Base-by-base conservation (phyloP, 2,329 filamentous ascomycete genomes). In the Stachybotrys echinatus region DNA sequence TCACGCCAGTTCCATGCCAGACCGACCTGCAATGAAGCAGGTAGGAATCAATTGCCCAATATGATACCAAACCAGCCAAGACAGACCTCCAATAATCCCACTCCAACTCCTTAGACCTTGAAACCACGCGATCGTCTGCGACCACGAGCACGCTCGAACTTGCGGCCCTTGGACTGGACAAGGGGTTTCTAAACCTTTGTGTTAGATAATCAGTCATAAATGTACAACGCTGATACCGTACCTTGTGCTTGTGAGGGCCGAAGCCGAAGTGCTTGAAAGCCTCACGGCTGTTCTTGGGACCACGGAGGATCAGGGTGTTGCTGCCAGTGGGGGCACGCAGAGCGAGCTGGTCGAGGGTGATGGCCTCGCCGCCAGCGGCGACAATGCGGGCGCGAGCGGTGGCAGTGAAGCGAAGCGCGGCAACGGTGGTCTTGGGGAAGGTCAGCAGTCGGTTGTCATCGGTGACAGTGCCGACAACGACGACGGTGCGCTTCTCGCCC, bases 241-340 rank as follows among this genome's bases (percentile, higher is more conserved):
- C 89, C 88, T 97, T 99, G 87, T 95, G 81, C 76, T 85, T 92
- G 85, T 99, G 94, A 61, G 94, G 94, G 62, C 94, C 95, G 66
- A 99, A 88, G 72, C 95, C 94, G 73, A 99, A 99, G 82, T 99
- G 95, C 88, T 95, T 97, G 75, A 97, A 81, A 58, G 94, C 89
- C 85, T 99, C 94, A 72, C 94, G 87, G 65, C 90, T 75, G 79
- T 97, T 97, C 90, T 96, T 99, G 75, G 94, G 92, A 60, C 94
- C 94, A 74, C 94, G 89, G 73, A 99, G 87, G 67, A 97, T 86
- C 65, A 99, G 82, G 61, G 94, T 97, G 86, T 97, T 96, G 80
- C 87, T 85, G 68, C 94, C 94, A 63, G 92, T 99, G 61, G 94
- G 94, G 65, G 92, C 87, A 71, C 92, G 88, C 68, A 96, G 85